Evolutionary conservation across 2,329 filamentous ascomycete species (phyloP), one percentile per base, ranked within the genome.

Genomic region (Sporothrix euskadiensis): DNA sequence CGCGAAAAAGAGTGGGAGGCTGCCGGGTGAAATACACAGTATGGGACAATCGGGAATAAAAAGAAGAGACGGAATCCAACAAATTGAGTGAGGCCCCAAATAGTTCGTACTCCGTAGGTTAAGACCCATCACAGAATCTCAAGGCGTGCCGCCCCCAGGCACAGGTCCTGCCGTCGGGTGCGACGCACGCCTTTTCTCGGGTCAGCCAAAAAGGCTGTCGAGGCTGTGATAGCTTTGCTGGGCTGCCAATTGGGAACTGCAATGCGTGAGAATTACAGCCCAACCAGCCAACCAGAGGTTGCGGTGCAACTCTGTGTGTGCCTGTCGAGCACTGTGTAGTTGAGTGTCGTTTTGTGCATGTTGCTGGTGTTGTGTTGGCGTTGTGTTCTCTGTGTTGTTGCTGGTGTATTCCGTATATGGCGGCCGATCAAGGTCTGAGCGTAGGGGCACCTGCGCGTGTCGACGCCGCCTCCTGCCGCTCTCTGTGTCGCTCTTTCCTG

Each of bases 371-470:
- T 59, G n/a, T 65, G 19, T 65, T 41, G 57, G 26, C 26, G n/a
- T 54, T 52, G 47, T 52, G 14, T 57, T n/a, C n/a, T n/a, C n/a
- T 26, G 26, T 26, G 26, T 26, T 26, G 26, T 26, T 26, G 26
- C 26, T 57, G 54, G 57, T 61, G 57, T 61, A 14, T 52, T 12
- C 26, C 26, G 16, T 39, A 19, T 39, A 14, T 73, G 16, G 68
- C 39, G 39, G 71, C 12, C 56, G 54, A 70, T 70, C 71, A 70
- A 32, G 65, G 71, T 70, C 71, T 47, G 71, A 73, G 71, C 71
- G 71, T 41, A 63, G 71, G 54, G 56, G 65, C 65, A 47, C 44
- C 63, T 63, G 65, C 71, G 71, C 61, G 57, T 39, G 44, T 14
- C n/a, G 9, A 7, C 26, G 65, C 47, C 65, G 41, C 65, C 52